Evolutionary conservation across 805 yeast genomes (phyloP).

Genomic region (Pichia eremophila): DNA sequence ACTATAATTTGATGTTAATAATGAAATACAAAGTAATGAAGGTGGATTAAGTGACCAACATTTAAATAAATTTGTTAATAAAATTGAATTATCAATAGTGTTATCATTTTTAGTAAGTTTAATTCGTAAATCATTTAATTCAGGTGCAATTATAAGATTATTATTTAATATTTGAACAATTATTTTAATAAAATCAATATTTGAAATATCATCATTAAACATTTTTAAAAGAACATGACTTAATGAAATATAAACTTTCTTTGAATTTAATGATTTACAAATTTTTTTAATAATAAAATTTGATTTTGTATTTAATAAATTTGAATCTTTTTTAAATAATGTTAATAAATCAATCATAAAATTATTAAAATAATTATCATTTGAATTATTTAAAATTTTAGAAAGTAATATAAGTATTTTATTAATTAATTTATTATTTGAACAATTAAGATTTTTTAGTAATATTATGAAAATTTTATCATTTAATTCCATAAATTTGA

Average conservation of each 20-base stretch:
- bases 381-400: conserved; percentile 59
- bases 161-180: conserved; percentile 84
- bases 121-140: conserved; percentile 58
- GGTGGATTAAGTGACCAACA: conserved; percentile 92
- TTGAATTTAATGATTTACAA: conserved; percentile 73
- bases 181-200: conserved; percentile 62
- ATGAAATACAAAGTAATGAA: conserved; percentile 75
- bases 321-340: conserved; percentile 61
- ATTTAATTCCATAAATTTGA: conserved; percentile 42
- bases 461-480: conserved; percentile 68
- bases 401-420: conserved; percentile 66
- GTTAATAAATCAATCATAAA: conserved; percentile 65
- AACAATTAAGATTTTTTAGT: conserved; percentile 57
- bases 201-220: conserved; percentile 32
- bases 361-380: conserved; percentile 65
- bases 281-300: conserved; percentile 78
- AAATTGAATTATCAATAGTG: conserved; percentile 26
- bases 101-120: conserved; percentile 39
- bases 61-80: conserved; percentile 70
- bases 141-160: conserved; percentile 79
- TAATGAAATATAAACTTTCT: conserved; percentile 69
- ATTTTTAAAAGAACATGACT: conserved; percentile 57
- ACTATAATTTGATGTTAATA: conserved; percentile 81
- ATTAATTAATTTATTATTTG: conserved; percentile 69
- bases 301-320: conserved; percentile 60